phyloP scores from a whole-genome alignment of 768 basidiomycete species.

The Leucogyrophana mollusca region DNA sequence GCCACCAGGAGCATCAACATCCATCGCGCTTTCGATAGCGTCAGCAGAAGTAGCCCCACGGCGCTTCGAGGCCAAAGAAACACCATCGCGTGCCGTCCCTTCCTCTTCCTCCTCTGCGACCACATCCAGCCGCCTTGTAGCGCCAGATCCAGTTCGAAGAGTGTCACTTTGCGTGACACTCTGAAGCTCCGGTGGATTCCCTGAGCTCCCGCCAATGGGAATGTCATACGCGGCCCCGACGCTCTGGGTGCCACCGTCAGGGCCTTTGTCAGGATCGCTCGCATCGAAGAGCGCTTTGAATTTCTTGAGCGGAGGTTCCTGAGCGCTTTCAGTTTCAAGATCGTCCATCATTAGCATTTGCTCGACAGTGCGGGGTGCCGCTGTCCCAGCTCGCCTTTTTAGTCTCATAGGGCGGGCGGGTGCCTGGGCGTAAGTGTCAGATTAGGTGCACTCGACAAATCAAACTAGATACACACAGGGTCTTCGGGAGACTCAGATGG shows the following conservation, averaged over 20 bases:
- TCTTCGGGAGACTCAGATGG: too few relatives aligned
- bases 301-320: slow-evolving; percentile 64
- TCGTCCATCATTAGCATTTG: slow-evolving; percentile 16
- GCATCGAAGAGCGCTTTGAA: slow-evolving; percentile 72
- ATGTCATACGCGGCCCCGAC: slow-evolving; percentile 11
- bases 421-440: too few relatives aligned
- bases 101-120: slow-evolving; percentile 61
- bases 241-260: slow-evolving; percentile 20
- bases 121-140: slow-evolving; percentile 27
- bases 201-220: slow-evolving; percentile 11
- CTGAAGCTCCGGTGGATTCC: slow-evolving; percentile 12
- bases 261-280: slow-evolving; percentile 48
- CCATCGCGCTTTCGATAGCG: too few relatives aligned
- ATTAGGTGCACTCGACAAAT: too few relatives aligned
- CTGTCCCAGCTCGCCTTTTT: slow-evolving; percentile 53
- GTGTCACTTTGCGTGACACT: slow-evolving; percentile 28
- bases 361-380: slow-evolving; percentile 18
- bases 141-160: slow-evolving; percentile 3
- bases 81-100: slow-evolving; percentile 14
- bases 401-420: slow-evolving; percentile 41
- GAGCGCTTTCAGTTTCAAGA: slow-evolving; percentile 9
- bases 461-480: too few relatives aligned
- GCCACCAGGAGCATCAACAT: too few relatives aligned
- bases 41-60: too few relatives aligned
- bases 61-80: background rate